Percentiles rank a stretch among this genome's conserved stretches.
These are phyloP conservation scores for Piloderma croceum DNA, from an alignment of 768 basidiomycete genomes.

Conservation along the genomic window DNA sequence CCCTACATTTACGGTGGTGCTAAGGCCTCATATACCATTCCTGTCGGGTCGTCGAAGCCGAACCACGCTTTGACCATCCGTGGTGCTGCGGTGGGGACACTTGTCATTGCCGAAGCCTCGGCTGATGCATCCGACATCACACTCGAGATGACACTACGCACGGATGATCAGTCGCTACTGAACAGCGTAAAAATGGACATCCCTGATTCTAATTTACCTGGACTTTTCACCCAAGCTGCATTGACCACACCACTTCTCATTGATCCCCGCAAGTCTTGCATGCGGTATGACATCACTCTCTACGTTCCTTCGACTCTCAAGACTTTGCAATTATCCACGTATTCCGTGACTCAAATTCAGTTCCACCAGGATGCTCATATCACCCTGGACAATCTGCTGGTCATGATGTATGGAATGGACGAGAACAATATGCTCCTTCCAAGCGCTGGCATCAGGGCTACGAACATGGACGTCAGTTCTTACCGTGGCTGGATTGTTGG, in stretches of 20 bases:
- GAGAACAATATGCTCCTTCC: constrained; percentile 44
- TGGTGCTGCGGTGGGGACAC: constrained; percentile 46
- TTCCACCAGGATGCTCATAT: constrained; percentile 41
- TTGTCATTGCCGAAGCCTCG: constrained; percentile 41
- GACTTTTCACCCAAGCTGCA: constrained; percentile 26
- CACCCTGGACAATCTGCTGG: constrained; percentile 37
- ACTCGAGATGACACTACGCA: constrained; percentile 44
- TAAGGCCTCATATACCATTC: constrained; percentile 32
- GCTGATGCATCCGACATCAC: constrained; percentile 36
- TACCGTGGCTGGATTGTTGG: constrained; percentile 59
- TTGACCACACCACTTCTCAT: constrained; percentile 29
- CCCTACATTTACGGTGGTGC: constrained; percentile 40
- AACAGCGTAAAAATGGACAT: constrained; percentile 32
- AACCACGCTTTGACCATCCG: constrained; percentile 44
- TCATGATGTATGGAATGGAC: constrained; percentile 36
- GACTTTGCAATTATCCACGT: constrained; percentile 41
- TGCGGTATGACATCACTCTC: constrained; percentile 51
- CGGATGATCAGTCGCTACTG: constrained; percentile 37
- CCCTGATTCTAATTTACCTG: no score
- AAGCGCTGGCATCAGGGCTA: constrained; percentile 34
- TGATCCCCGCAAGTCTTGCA: constrained; percentile 36
- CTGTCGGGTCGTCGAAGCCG: constrained; percentile 27
- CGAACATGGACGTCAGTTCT: constrained; percentile 38
- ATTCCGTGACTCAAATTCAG: constrained; percentile 41
- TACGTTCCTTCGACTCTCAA: constrained; percentile 46